Percentiles rank a stretch among this genome's conserved stretches.
Conservation (phyloP, 371 early-diverging fungal genomes). For the Umbelopsis sp. region DNA sequence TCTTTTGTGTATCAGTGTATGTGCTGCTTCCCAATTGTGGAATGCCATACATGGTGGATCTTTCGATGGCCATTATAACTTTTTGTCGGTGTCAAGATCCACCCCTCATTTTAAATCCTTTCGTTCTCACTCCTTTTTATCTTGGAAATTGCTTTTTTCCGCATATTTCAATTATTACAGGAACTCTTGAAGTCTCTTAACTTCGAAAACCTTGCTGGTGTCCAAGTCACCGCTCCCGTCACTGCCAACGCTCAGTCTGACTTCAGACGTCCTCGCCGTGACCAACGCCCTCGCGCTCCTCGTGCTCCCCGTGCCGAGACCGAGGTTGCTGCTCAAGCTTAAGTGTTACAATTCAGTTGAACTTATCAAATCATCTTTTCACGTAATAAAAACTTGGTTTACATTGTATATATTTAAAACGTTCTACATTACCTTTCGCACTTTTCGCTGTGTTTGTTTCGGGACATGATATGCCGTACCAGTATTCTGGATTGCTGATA, state of each 20-base stretch:
- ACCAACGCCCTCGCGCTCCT: slow-evolving; percentile 26
- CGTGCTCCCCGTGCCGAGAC: slow-evolving; percentile 26
- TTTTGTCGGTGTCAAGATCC: slow-evolving; percentile 44
- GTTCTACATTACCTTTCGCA: not conserved
- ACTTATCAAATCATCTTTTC: not conserved
- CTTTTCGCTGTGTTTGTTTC: not conserved
- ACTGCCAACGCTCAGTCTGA: slow-evolving; percentile 28
- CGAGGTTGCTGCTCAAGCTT: slow-evolving; percentile 24
- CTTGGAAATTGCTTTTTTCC: not conserved
- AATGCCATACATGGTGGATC: slow-evolving; percentile 31
- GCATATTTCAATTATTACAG: slow-evolving; percentile 37
- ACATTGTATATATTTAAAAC: slow-evolving; percentile 5
- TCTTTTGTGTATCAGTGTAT: slow-evolving; percentile 3
- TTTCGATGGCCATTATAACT: slow-evolving; percentile 40
- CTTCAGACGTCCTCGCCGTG: slow-evolving; percentile 27
- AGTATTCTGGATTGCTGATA: too few species aligned
- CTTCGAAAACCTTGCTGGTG: slow-evolving; percentile 81
- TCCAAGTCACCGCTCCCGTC: slow-evolving; percentile 53
- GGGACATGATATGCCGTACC: too few species aligned
- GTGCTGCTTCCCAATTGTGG: slow-evolving; percentile 1
- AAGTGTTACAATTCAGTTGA: slow-evolving; percentile 5
- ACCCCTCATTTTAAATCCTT: not conserved
- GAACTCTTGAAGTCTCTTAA: slow-evolving; percentile 92
- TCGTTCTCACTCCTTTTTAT: slow-evolving; percentile 20
- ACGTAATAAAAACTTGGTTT: slow-evolving; percentile 10